A percentile compares a stretch with the other conserved stretches of the same genome.
Conservation (phyloP, 495 filamentous ascomycete species). For the Neurospora tetraspora region DNA sequence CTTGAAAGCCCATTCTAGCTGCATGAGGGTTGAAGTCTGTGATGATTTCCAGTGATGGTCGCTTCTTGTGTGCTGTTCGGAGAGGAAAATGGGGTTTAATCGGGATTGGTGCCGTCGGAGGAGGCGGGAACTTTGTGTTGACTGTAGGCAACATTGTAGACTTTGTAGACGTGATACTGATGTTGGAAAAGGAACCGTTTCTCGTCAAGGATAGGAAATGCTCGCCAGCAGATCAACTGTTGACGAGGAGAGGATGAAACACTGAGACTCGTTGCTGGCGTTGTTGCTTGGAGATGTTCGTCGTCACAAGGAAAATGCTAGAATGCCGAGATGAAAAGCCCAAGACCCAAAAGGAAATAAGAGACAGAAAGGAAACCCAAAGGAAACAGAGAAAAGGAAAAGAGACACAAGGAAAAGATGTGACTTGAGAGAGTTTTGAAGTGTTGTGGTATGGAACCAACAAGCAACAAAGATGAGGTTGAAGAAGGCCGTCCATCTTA, state of each 20-base stretch:
- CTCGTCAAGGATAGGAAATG: background rate
- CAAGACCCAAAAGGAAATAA: conserved; percentile 6
- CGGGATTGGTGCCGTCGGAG: conserved; percentile 19
- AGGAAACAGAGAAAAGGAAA: conserved; percentile 15
- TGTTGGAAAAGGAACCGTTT: background rate
- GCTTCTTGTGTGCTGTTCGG: conserved; percentile 17
- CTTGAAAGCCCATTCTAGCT: conserved; percentile 39
- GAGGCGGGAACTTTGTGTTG: conserved; percentile 16
- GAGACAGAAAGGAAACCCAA: conserved; percentile 13
- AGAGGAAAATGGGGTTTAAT: conserved; percentile 17
- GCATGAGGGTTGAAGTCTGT: conserved; percentile 27
- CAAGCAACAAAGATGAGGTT: background rate
- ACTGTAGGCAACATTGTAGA: conserved; percentile 18
- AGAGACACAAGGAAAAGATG: conserved; percentile 12
- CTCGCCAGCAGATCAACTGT: conserved; percentile 23
- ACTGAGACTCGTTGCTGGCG: background rate
- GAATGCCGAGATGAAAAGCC: conserved; percentile 4
- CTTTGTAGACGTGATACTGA: background rate
- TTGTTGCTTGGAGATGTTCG: background rate
- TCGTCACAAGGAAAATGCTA: conserved; percentile 10
- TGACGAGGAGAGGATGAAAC: conserved; percentile 1
- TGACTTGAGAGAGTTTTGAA: conserved; percentile 6
- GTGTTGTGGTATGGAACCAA: background rate
- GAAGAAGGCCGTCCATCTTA: background rate
- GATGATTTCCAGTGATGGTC: conserved; percentile 19